Conservation (phyloP, 2,329 filamentous ascomycete genomes). For the Laburnicola sp. region DNA sequence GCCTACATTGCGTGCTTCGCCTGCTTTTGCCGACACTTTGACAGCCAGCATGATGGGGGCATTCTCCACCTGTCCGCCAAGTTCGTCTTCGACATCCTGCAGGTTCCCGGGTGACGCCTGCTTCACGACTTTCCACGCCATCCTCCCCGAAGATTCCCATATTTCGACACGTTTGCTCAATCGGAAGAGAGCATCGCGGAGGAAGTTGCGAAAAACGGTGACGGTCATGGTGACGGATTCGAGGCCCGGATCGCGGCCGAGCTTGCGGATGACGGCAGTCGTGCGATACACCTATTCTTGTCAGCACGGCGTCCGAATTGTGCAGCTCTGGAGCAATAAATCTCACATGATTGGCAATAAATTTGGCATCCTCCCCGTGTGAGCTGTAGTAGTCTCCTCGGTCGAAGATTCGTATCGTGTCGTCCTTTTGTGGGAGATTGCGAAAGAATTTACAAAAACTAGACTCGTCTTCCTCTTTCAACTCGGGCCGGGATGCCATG, state of each 20-base stretch:
- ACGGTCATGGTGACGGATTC: constrained; percentile 93
- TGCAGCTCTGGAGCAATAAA: no score
- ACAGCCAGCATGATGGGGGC: constrained; percentile 95
- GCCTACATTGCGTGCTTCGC: constrained; percentile 82
- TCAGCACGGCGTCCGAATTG: neutral
- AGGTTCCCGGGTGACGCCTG: constrained; percentile 92
- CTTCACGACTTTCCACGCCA: constrained; percentile 90
- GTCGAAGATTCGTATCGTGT: constrained; percentile 88
- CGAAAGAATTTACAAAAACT: constrained; percentile 98
- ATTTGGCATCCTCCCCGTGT: constrained; percentile 82
- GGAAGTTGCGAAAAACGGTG: constrained; percentile 93
- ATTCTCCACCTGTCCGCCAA: constrained; percentile 82
- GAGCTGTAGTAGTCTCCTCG: constrained; percentile 94
- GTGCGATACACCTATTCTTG: constrained; percentile 82
- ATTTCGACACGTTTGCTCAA: constrained; percentile 90
- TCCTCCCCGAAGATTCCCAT: constrained; percentile 76
- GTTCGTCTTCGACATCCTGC: constrained; percentile 94
- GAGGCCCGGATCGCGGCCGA: constrained; percentile 82
- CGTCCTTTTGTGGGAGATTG: constrained; percentile 71
- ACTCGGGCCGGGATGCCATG: constrained; percentile 61
- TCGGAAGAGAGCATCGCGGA: constrained; percentile 90
- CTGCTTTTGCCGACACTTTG: constrained; percentile 85
- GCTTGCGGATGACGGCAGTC: constrained; percentile 87
- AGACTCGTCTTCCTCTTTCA: constrained; percentile 87
- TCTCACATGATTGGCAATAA: constrained; percentile 74